Conservation (phyloP, 768 basidiomycete species). For the Pulveroboletus sp. region DNA sequence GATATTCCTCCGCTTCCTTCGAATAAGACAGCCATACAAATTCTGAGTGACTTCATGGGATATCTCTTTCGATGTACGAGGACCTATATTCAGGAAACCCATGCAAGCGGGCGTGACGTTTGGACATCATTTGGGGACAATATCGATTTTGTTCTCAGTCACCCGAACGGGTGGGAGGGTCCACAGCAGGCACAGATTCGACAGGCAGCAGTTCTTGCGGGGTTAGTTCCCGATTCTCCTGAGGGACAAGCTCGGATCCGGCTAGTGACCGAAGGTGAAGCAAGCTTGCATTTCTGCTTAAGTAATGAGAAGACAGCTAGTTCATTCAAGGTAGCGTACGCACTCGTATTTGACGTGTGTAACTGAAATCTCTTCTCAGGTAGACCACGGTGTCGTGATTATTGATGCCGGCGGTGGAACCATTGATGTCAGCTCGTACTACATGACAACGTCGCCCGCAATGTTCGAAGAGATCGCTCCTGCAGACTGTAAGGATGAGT, state of each 20-base stretch:
- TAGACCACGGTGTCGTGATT: conserved; percentile 33
- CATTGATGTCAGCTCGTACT: conserved; percentile 36
- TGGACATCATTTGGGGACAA: conserved; percentile 37
- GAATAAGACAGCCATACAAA: conserved; percentile 37
- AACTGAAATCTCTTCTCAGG: not conserved
- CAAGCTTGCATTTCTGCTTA: conserved; percentile 31
- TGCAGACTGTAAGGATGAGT: conserved; percentile 24
- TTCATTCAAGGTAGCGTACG: conserved; percentile 21
- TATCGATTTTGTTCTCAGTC: conserved; percentile 23
- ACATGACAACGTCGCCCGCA: conserved; percentile 13
- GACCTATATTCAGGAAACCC: conserved; percentile 42
- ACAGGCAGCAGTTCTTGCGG: conserved; percentile 20
- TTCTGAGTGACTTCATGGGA: conserved; percentile 46
- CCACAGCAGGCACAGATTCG: conserved; percentile 29
- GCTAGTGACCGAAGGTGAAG: conserved; percentile 25
- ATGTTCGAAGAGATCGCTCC: conserved; percentile 34
- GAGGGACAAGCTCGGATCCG: conserved; percentile 31
- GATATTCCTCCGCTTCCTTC: conserved; percentile 42
- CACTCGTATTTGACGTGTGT: not conserved
- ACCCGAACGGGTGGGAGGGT: conserved; percentile 33
- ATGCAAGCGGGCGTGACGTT: conserved; percentile 37
- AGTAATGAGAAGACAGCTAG: not conserved
- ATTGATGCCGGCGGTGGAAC: conserved; percentile 44
- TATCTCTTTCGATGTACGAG: conserved; percentile 9
- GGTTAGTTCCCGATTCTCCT: conserved; percentile 28